These are phyloP conservation scores for Tricholoma bakamatsutake DNA, from an alignment of 768 basidiomycete species.

Conservation along the genomic window DNA sequence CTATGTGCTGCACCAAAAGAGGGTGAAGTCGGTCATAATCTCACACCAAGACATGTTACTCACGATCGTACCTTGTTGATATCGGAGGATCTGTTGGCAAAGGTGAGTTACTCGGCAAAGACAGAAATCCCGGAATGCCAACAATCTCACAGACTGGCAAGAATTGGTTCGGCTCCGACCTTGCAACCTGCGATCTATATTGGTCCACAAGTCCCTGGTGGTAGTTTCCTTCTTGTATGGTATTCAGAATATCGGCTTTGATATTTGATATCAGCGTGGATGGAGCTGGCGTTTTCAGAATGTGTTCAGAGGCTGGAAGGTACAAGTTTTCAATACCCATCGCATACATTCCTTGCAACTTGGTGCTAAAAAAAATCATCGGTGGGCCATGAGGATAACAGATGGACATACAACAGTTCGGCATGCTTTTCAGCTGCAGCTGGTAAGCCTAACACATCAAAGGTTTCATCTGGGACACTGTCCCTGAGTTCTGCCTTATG, in stretches of 20 bases:
- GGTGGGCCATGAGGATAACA: background rate
- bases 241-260: conserved; percentile 4
- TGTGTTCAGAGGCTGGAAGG: conserved; percentile 14
- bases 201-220: conserved; percentile 7
- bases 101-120: too few species aligned
- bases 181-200: conserved; percentile 15
- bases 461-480: conserved; percentile 4
- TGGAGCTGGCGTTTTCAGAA: conserved; percentile 10
- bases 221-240: conserved; percentile 2
- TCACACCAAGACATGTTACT: conserved; percentile 9
- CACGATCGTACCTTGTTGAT: conserved; percentile 46
- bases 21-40: background rate
- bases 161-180: conserved; percentile 19
- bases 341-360: conserved; percentile 10
- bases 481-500: conserved; percentile 8
- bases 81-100: too few species aligned
- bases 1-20: conserved; percentile 21
- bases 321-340: conserved; percentile 11
- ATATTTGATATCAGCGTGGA: conserved; percentile 8
- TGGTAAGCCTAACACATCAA: conserved; percentile 10
- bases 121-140: conserved; percentile 19
- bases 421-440: background rate
- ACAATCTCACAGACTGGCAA: conserved; percentile 25
- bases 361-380: background rate
- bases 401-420: conserved; percentile 1